A percentile compares a stretch with the other conserved stretches of the same genome.
Conservation (phyloP, 73 alveolate genomes). For the Paramecium tetraurelia region DNA sequence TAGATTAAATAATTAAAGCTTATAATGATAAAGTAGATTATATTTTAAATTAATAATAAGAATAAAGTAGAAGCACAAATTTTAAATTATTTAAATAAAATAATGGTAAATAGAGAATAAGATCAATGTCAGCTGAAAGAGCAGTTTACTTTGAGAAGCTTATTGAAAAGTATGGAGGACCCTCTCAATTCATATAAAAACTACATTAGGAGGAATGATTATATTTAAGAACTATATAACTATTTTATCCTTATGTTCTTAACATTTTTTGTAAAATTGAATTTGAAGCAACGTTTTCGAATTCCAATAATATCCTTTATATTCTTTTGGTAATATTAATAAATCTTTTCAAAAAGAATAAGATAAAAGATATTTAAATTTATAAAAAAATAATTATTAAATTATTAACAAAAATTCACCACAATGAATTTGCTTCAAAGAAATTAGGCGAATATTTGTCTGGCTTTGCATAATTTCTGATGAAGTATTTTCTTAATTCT, state of each 20-base stretch:
- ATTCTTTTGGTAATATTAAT: no score
- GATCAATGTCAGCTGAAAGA: slow-evolving; percentile 36
- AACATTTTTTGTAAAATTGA: no score
- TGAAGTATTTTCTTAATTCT: slow-evolving; percentile 45
- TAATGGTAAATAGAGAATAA: not conserved
- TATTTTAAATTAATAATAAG: not conserved
- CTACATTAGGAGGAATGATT: not conserved
- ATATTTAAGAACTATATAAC: not conserved
- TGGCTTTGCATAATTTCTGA: slow-evolving; percentile 29
- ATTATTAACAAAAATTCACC: not conserved
- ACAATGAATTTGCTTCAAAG: slow-evolving; percentile 40
- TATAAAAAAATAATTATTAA: not conserved
- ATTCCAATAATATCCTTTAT: no score
- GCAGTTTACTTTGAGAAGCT: slow-evolving; percentile 30
- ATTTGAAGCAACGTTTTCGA: no score
- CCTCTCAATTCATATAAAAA: not conserved
- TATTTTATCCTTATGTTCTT: no score
- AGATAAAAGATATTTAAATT: no score
- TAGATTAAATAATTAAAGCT: not conserved
- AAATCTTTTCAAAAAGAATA: no score
- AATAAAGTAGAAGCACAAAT: not conserved
- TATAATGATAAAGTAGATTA: not conserved
- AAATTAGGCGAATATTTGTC: not conserved
- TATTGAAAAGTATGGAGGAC: slow-evolving; percentile 44
- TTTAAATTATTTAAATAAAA: not conserved